phyloP scores from a whole-genome alignment of 2,329 filamentous ascomycete species.

The Apiospora sp. region DNA sequence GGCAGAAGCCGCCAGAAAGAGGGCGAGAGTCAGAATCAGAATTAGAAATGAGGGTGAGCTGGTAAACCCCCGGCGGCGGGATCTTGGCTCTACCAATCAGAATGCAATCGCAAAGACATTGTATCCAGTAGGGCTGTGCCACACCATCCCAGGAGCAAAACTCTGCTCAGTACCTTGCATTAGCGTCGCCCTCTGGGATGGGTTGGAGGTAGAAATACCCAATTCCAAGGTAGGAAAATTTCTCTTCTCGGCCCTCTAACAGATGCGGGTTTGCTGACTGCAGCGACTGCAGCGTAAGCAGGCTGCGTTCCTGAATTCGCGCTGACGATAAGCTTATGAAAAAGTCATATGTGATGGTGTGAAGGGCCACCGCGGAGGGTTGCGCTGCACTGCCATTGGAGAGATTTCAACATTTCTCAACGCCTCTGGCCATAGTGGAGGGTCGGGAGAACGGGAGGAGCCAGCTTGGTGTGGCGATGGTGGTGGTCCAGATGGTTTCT shows the following conservation, averaged over 20 bases:
- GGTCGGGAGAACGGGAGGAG: conserved; percentile 16
- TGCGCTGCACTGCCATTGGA: background rate
- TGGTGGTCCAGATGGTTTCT: background rate
- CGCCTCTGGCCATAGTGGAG: conserved; percentile 1
- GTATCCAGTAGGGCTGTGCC: conserved; percentile 19
- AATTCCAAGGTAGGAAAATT: conserved; percentile 1
- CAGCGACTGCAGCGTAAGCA: background rate
- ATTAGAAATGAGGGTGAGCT: background rate
- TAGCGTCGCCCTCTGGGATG: conserved; percentile 1
- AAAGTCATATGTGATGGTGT: conserved; percentile 2
- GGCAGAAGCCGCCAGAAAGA: conserved; percentile 1
- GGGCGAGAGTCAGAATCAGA: background rate
- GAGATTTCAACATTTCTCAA: background rate
- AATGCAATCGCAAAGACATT: conserved; percentile 21
- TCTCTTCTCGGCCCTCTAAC: background rate
- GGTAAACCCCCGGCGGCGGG: background rate
- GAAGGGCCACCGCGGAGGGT: conserved; percentile 6
- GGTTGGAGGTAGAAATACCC: background rate
- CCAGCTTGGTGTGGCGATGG: background rate
- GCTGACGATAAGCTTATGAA: conserved; percentile 13
- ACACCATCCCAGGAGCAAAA: conserved; percentile 20
- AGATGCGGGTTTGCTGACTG: conserved; percentile 14
- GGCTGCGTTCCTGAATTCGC: background rate
- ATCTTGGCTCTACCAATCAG: conserved; percentile 16
- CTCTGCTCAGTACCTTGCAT: conserved; percentile 21